A percentile compares a stretch with the other conserved stretches of the same genome.
These are phyloP conservation scores for Microbotryum lychnidis-dioicae DNA, from an alignment of 1,284 basidiomycete genomes.

Conservation along the genomic window DNA sequence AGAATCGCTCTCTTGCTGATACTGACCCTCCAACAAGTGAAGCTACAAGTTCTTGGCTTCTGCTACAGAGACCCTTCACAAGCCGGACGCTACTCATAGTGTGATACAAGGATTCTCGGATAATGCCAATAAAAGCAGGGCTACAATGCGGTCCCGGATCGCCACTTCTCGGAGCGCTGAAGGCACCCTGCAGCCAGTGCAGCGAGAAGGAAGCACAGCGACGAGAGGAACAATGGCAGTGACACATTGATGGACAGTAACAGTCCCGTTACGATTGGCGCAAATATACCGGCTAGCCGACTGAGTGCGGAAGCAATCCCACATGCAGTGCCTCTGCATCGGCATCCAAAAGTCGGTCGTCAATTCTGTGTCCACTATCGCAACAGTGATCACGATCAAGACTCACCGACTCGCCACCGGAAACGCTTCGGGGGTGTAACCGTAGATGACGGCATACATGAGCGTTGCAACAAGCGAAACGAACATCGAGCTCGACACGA, in stretches of 20 bases:
- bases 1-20: too few species aligned
- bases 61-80: slow-evolving; percentile 4
- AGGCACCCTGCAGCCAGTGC: slow-evolving; percentile 45
- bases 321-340: slow-evolving; percentile 79
- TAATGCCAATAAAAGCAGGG: too few species aligned
- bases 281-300: slow-evolving; percentile 83
- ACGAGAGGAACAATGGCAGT: slow-evolving; percentile 70
- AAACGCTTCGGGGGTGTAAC: slow-evolving; percentile 32
- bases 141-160: too few species aligned
- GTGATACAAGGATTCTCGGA: too few species aligned
- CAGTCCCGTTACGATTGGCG: slow-evolving; percentile 74
- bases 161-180: too few species aligned
- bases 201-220: slow-evolving; percentile 59
- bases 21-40: background rate
- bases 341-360: background rate
- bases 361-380: background rate
- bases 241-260: slow-evolving; percentile 63
- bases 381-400: background rate
- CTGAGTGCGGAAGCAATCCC: slow-evolving; percentile 84
- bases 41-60: slow-evolving; percentile 11
- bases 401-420: slow-evolving; percentile 13
- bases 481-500: slow-evolving; percentile 67
- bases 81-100: too few species aligned
- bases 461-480: slow-evolving; percentile 75
- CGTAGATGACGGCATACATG: slow-evolving; percentile 56